phyloP scores from a whole-genome alignment of 208 protist species.

The Herpetomonas tarakana region DNA sequence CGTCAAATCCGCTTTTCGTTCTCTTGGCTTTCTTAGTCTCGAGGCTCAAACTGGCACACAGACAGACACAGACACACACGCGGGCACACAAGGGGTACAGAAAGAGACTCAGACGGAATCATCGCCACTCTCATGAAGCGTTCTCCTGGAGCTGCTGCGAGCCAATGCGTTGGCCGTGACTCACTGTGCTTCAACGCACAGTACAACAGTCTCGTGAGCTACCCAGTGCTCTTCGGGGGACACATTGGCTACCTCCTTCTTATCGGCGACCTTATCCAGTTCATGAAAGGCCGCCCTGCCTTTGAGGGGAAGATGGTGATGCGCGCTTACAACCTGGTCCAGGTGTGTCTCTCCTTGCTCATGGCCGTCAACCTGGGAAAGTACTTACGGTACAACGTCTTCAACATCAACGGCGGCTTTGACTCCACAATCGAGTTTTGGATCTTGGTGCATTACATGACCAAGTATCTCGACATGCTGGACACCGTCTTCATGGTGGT shows the following conservation, averaged over 20 bases:
- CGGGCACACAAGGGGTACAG: constrained; percentile 6
- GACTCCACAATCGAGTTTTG: constrained; percentile 68
- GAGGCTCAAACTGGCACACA: neutral
- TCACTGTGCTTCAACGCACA: constrained; percentile 71
- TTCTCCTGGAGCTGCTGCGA: neutral
- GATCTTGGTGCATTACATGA: constrained; percentile 86
- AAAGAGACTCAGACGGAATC: constrained; percentile 7
- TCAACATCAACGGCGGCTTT: constrained; percentile 79
- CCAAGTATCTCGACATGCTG: constrained; percentile 88
- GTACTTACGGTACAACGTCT: constrained; percentile 50
- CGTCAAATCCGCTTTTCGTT: neutral
- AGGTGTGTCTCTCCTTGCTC: constrained; percentile 71
- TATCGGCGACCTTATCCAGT: constrained; percentile 31
- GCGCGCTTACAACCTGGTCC: constrained; percentile 81
- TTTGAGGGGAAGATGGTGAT: constrained; percentile 52
- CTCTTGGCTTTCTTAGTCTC: neutral
- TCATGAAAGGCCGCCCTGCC: constrained; percentile 51
- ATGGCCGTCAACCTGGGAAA: constrained; percentile 70
- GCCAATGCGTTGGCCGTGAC: constrained; percentile 33
- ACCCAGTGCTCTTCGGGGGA: constrained; percentile 41
- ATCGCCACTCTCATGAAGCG: neutral
- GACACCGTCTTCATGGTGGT: constrained; percentile 91
- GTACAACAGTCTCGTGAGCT: constrained; percentile 58
- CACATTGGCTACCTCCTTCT: constrained; percentile 66
- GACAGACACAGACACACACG: neutral